Evolutionary conservation across 176 grass and related monocot genomes (phyloP), one percentile per base, ranked within the genome.

Genomic region (Pontederia paniculata): DNA sequence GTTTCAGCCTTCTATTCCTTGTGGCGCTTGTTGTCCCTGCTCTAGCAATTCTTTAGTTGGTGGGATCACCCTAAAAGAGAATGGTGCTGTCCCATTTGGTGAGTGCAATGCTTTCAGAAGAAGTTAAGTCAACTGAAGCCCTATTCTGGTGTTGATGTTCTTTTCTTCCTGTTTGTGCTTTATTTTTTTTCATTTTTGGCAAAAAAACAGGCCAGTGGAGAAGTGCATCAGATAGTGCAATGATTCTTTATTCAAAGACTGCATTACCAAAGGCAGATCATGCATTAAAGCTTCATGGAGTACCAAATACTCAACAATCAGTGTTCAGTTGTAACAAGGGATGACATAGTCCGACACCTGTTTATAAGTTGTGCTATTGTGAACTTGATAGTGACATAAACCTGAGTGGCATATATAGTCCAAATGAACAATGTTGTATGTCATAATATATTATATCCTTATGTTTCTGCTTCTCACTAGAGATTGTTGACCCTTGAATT

Each of bases 11-110:
- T 89, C 69, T 85, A 86, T 70, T 74, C 90, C 7, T 89, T 85
- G 90, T 95, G 90, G 90, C 90, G 90, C 41, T 83, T 85, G 44
- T 69, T 95, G 48, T 95, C 89, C 75, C 85, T 95, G 14, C 45
- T 89, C 55, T 89, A 86, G 65, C 20, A 11, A 41, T 49, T 60
- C 46, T 23, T 63, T n/a, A 2, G 8, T 5, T 9, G 14, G 12
- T 14, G 23, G 7, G 16, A 5, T 58, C 23, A 58, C 16, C 2
- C 23, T 21, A 16, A 59, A 58, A 59, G 31, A n/a, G 4, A 17
- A 50, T 16, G n/a, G 48, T 13, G 48, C 12, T 12, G 22, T 15
- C 31, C n/a, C n/a, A 9, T 37, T 42, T 43, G 17, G 15, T 42
- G 28, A 28, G 25, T 9, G 37, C 23, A 9, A n/a, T 17, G 9